Base-by-base conservation (phyloP, 116 monocot genomes). In the Posidonia oceanica region DNA sequence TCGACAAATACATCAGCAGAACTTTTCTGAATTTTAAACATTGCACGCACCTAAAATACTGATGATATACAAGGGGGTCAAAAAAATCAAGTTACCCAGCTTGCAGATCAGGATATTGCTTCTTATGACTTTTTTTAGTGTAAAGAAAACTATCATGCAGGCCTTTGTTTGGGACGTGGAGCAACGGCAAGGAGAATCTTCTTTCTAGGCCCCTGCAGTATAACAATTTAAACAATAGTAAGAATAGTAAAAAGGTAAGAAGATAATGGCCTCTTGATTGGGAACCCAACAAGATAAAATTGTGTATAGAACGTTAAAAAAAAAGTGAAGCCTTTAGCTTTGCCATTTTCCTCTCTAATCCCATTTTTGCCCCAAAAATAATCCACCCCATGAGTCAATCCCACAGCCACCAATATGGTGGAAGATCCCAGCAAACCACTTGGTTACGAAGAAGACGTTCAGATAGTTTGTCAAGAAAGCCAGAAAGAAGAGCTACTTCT, bases 131-230 rank as follows among this genome's bases (percentile, higher is more conserved):
- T 48, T 48, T 48, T 48, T 48, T 10, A 48, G 12, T 29, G 29
- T 21, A 61, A 61, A 61, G 13, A 29, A 20, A 12, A 72, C 8
- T 39, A 6, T 59, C 73, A 78, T 3, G 40, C 12, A 14, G 40
- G 65, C 21, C 48, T 72, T 57, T 67, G 68, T 55, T 67, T 69
- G 59, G 71, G 1, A 29, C 80, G 80, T 17, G 80, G 72, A 17
- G 42, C 7, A 41, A 80, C 61, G 38, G 80, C 80, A 11, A 76
- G 72, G 44, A 80, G 80, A 67, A 80, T 80, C 76, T 80, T 80
- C 76, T 80, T 80, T 61, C 80, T 72, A 61, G 80, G 80, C 15
- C 80, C 80, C 80, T 80, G 72, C 54, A 80, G 16, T 41, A 39
- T 14, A 20, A 41, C 8, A 60, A 60, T 39, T 18, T 39, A 13